Base-by-base conservation (phyloP, 2,329 filamentous ascomycete species). In the Cladophialophora psammophila region DNA sequence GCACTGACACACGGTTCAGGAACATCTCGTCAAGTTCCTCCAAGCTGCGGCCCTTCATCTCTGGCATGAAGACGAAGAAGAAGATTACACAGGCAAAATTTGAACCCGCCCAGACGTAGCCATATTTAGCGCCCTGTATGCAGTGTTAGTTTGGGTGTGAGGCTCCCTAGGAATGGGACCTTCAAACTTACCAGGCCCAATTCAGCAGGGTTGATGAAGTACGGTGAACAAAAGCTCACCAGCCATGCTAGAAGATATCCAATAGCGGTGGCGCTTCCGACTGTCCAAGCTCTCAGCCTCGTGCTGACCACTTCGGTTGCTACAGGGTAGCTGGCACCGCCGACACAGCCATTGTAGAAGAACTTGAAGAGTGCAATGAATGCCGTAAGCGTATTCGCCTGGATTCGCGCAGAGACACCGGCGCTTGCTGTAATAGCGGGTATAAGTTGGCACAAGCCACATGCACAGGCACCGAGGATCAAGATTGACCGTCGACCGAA, bases 401-500 rank as follows among this genome's bases (percentile, higher is more conserved):
- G 70, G 1, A 69, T 65, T 10, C 71, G 63, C 0, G 73, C 48
- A 42, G 50, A 58, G 0, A 67, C 65, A n/a, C 63, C 67, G 0
- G 72, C 72, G 0, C 75, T 78, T 0, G 72, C 74, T 0, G 77
- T 75, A 15, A 83, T 77, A 0, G 81, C 83, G 64, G 81, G 79
- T 6, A 78, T 79, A 18, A 85, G 74, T 75, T 84, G 80, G 35
- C 79, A 82, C 8, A 80, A 63, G 1, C 81, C 81, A 64, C 84
- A 83, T 3, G 75, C 73, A 1, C 79, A 65, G 0, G 81, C 79
- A 3, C 84, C 83, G 2, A 81, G 75, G 62, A 84, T 85, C 56
- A 85, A 78, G 36, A 85, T 80, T 1, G 76, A 76, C 6, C 83
- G 78, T 1, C 83, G 78, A 0, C 83, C 83, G 60, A 83, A 76